Evolutionary conservation across 805 yeast genomes (phyloP).

Genomic region (Metschnikowia koreensis): DNA sequence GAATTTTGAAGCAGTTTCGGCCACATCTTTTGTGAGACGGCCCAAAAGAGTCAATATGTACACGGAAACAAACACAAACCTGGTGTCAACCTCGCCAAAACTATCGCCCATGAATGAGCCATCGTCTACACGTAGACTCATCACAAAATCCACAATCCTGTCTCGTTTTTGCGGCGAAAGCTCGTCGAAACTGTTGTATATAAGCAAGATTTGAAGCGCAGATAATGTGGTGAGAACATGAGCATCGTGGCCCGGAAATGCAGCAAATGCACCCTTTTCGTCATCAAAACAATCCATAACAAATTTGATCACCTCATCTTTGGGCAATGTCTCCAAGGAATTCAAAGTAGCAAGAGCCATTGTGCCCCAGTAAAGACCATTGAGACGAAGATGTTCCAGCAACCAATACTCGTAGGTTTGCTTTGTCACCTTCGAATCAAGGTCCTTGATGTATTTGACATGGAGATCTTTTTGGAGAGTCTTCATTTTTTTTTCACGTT

Average conservation of each 20-base stretch:
- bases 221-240: slow-evolving; percentile 83
- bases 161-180: slow-evolving; percentile 30
- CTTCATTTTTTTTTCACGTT: background rate
- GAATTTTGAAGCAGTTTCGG: slow-evolving; percentile 63
- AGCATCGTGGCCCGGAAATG: slow-evolving; percentile 86
- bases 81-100: slow-evolving; percentile 89
- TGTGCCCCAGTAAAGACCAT: slow-evolving; percentile 95
- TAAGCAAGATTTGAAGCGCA: slow-evolving; percentile 75
- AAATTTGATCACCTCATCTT: slow-evolving; percentile 62
- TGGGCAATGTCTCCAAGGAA: slow-evolving; percentile 52
- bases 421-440: slow-evolving; percentile 33
- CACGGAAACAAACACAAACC: slow-evolving; percentile 83
- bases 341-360: slow-evolving; percentile 67
- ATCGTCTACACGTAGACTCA: slow-evolving; percentile 47
- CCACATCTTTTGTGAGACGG: slow-evolving; percentile 51
- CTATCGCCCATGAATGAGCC: slow-evolving; percentile 90
- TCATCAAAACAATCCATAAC: slow-evolving; percentile 64
- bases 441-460: slow-evolving; percentile 33
- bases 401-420: slow-evolving; percentile 79
- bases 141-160: slow-evolving; percentile 27
- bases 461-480: slow-evolving; percentile 21
- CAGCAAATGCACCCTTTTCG: slow-evolving; percentile 77
- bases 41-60: slow-evolving; percentile 72
- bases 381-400: slow-evolving; percentile 83
- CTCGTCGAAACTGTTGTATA: slow-evolving; percentile 52